phyloP scores from a whole-genome alignment of 768 basidiomycete species.

The Lyophyllum decastes region DNA sequence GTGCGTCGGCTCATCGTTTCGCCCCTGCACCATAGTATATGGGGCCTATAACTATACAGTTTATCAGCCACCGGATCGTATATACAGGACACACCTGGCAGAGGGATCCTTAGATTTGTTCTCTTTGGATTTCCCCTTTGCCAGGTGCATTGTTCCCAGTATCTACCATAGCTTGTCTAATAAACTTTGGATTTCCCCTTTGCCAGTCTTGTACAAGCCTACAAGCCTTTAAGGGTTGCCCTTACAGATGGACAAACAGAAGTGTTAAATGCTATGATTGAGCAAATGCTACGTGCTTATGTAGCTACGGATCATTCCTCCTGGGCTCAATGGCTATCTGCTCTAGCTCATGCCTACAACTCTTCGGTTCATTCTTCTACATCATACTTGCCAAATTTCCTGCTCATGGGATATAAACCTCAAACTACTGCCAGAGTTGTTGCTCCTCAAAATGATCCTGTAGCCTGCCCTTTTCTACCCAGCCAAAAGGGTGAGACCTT shows the following conservation, averaged over 20 bases:
- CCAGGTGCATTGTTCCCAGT: too few relatives aligned
- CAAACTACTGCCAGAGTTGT: neutral
- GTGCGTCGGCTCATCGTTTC: too few relatives aligned
- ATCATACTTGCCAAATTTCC: constrained; percentile 22
- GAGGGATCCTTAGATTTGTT: too few relatives aligned
- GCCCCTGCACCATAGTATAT: too few relatives aligned
- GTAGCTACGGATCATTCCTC: constrained; percentile 20
- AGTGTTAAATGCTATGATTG: neutral
- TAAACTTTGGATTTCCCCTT: too few relatives aligned
- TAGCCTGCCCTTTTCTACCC: neutral
- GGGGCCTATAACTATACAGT: too few relatives aligned
- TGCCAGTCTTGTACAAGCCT: too few relatives aligned
- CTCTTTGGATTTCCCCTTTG: too few relatives aligned
- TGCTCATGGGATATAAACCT: constrained; percentile 30
- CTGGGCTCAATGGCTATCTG: constrained; percentile 28
- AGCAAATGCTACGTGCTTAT: constrained; percentile 27
- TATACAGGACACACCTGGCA: too few relatives aligned
- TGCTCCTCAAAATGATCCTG: neutral
- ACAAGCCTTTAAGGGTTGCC: too few relatives aligned
- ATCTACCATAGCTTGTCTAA: too few relatives aligned
- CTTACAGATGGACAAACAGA: constrained; percentile 35
- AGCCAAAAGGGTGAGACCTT: neutral
- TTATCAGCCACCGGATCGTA: too few relatives aligned
- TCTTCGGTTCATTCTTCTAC: constrained; percentile 26
- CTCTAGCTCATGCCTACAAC: constrained; percentile 32